phyloP scores from a whole-genome alignment of 2,329 filamentous ascomycete genomes.

The Zymoseptoria ardabiliae region DNA sequence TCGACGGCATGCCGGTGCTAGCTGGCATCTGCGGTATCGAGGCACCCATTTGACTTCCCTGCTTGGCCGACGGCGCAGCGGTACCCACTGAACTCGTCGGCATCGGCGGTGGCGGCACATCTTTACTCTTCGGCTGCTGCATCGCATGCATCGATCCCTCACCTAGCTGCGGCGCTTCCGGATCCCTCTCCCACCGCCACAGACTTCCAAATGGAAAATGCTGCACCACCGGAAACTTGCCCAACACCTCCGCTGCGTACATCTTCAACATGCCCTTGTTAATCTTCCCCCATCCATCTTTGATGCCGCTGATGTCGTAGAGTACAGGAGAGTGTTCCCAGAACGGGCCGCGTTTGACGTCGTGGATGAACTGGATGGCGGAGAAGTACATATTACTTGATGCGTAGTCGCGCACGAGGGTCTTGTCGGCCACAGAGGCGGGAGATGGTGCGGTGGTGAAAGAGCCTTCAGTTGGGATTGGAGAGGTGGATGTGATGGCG shows the following conservation, averaged over 20 bases:
- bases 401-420: conserved; percentile 35
- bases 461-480: conserved; percentile 73
- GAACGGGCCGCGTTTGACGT: conserved; percentile 92
- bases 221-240: conserved; percentile 97
- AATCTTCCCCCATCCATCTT: conserved; percentile 91
- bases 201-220: conserved; percentile 59
- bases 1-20: conserved; percentile 24
- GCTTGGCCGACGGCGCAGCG: conserved; percentile 23
- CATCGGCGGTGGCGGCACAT: conserved; percentile 11
- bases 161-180: conserved; percentile 14
- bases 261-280: conserved; percentile 98
- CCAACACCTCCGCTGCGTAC: conserved; percentile 94
- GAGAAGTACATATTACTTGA: conserved; percentile 72
- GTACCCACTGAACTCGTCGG: conserved; percentile 12
- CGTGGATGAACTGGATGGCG: conserved; percentile 92
- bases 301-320: conserved; percentile 88
- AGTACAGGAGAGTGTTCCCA: conserved; percentile 91
- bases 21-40: conserved; percentile 19
- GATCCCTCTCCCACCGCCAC: conserved; percentile 42
- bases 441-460: conserved; percentile 61
- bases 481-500: conserved; percentile 54
- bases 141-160: conserved; percentile 21
- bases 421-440: conserved; percentile 50
- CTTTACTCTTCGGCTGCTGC: conserved; percentile 25
- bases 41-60: conserved; percentile 2